Evolutionary conservation across 2,329 filamentous ascomycete species (phyloP), one percentile per base, ranked within the genome.

Genomic region (Claviceps pazoutovae): DNA sequence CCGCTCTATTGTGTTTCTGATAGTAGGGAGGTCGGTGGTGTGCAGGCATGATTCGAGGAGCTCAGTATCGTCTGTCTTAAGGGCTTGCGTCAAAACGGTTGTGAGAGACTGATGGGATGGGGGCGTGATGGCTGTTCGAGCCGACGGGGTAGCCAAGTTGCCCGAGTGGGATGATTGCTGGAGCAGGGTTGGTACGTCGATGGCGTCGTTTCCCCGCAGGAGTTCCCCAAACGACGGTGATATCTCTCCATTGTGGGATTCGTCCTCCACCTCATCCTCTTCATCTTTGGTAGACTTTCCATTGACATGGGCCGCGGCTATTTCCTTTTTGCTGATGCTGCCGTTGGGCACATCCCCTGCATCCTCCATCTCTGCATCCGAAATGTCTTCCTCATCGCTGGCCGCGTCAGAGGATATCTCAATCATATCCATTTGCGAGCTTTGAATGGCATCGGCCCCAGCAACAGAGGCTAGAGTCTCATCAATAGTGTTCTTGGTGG

Each of bases 11-110:
- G 93, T 98, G 59, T 85, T 83, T 64, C 86, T 84, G 58, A 98
- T 84, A 56, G 84, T 90, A 56, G 76, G 72, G 46, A 83, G 69
- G 64, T 96, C 87, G 51, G 79, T 83, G 16, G 84, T 84, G 61
- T 88, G 86, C 61, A 98, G 80, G 68, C 91, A 97, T 0, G 88
- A 89, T 72, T 97, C 91, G 60, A 98, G 83, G 50, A 96, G 83
- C 56, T 85, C 83, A 56, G 79, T 78, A 70, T 98, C 93, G 68
- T 96, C 93, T 55, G 90, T 96, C 61, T 85, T 86, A 52, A 98
- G 82, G 5, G 93, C 88, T 68, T 97, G 91, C 14, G 89, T 83
- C 54, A 98, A 82, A n/a, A 96, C 88, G 5, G 88, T 95, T 47
- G 86, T 85, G 49, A 98, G 79, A 6, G 91, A 95, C 54, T 88